phyloP scores from a whole-genome alignment of 1,139 yeast genomes.

The Debaryomycetaceae sp. region DNA sequence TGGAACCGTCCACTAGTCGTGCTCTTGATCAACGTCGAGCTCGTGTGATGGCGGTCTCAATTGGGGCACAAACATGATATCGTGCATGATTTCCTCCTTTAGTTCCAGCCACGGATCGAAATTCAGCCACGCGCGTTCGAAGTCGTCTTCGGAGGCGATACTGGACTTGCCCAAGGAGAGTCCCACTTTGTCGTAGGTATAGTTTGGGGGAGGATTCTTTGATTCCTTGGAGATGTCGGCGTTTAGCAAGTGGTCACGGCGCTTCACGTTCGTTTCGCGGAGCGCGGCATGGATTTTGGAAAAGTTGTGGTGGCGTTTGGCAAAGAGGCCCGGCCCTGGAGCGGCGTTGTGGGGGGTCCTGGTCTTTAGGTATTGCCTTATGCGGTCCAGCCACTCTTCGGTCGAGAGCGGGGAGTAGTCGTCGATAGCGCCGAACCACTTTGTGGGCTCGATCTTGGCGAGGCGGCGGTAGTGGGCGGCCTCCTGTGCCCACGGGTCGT shows the following conservation, averaged over 20 bases:
- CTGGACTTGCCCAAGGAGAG: conserved; percentile 27
- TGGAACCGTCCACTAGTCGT: too few relatives aligned
- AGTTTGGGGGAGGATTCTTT: conserved; percentile 7
- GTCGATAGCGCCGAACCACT: conserved; percentile 53
- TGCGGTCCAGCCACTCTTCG: conserved; percentile 32
- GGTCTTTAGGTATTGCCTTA: conserved; percentile 14
- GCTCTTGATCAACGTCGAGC: too few relatives aligned
- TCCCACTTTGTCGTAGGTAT: conserved; percentile 18
- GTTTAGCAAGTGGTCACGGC: conserved; percentile 12
- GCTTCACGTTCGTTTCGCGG: conserved; percentile 12
- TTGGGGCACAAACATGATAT: conserved; percentile 35
- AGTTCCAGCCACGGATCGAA: conserved; percentile 47
- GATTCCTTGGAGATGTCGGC: conserved; percentile 9
- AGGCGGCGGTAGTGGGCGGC: conserved; percentile 37
- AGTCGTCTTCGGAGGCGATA: conserved; percentile 30
- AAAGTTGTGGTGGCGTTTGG: conserved; percentile 9
- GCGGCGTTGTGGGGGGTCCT: neutral
- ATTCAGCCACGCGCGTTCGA: conserved; percentile 35
- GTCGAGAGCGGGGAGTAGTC: conserved; percentile 42
- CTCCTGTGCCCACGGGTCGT: conserved; percentile 60
- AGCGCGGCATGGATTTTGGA: conserved; percentile 18
- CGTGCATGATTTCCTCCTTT: conserved; percentile 27
- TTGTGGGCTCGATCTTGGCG: conserved; percentile 30
- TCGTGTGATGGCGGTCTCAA: neutral
- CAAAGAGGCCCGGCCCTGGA: conserved; percentile 1